Conservation (phyloP, 2,329 filamentous ascomycete genomes). For the Colletotrichum zoysiae region DNA sequence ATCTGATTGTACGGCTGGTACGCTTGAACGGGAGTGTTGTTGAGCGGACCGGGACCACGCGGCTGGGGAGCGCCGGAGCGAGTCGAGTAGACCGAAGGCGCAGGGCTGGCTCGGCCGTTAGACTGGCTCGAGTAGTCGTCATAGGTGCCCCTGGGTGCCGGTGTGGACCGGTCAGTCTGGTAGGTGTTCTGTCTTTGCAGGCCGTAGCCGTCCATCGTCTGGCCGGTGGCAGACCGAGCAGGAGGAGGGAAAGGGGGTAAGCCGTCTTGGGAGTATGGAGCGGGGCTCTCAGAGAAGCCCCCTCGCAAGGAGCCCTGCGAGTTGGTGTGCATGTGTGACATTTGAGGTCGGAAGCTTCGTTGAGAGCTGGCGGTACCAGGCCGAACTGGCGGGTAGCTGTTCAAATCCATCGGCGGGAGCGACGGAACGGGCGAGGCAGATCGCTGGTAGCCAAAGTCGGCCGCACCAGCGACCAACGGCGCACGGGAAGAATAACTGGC, state of each 20-base stretch:
- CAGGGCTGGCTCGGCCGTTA: conserved; percentile 51
- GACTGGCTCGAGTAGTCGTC: conserved; percentile 44
- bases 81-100: conserved; percentile 48
- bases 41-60: conserved; percentile 42
- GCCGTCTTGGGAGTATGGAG: conserved; percentile 45
- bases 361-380: conserved; percentile 54
- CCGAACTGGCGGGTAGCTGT: conserved; percentile 49
- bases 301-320: conserved; percentile 33
- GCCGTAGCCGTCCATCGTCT: conserved; percentile 50
- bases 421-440: conserved; percentile 54
- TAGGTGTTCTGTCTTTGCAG: conserved; percentile 33
- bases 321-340: conserved; percentile 45
- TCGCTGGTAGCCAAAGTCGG: conserved; percentile 68
- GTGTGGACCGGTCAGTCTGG: conserved; percentile 24
- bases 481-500: conserved; percentile 74
- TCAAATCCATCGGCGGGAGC: conserved; percentile 50
- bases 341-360: conserved; percentile 48
- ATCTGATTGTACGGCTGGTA: conserved; percentile 47
- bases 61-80: conserved; percentile 43
- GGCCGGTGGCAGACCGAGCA: conserved; percentile 49
- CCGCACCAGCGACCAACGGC: conserved; percentile 71
- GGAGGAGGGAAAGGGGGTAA: conserved; percentile 51
- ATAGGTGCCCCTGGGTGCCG: conserved; percentile 35
- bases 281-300: conserved; percentile 49
- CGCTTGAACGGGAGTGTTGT: conserved; percentile 41